Base-by-base conservation (phyloP, 179 eudicot genomes). In the Beta lomatogona region DNA sequence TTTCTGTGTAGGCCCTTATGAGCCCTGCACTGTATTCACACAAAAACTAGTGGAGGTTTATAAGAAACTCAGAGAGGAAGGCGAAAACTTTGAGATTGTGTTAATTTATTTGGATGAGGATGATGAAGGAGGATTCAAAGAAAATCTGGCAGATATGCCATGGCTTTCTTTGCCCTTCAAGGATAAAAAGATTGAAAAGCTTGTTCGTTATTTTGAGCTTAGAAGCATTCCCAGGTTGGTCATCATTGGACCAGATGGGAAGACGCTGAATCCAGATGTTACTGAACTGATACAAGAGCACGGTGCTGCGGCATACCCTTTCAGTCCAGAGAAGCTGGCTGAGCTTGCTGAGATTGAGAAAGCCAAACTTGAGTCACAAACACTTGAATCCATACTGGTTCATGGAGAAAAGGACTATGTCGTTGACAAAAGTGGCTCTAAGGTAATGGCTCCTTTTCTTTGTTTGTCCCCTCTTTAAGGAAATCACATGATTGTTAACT, bases 341-440 rank as follows among this genome's bases (percentile, higher is more conserved):
- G 94, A 90, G 92, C 95, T 95, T 77, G 94, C 89, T 44, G 91
- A 88, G 86, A 86, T 92, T 21, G 97, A 92, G 80, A 93, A 88
- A 82, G 95, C 91, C 25, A 92, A 82, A 81, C 86, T 76, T 44
- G 92, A 88, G 82, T 81, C 94, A 64, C 98, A 94, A 77, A 93
- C 95, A 5, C 86, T 95, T 66, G 97, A 93, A 77, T 91, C 97
- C 9, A 64, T 95, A 71, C 85, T 95, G 82, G 94, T 93, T 69
- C 88, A 84, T 2, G 93, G 88, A 75, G 97, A 92, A 16, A 73
- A 59, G 25, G 88, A 95, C 83, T 93, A 87, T 77, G 94, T 93
- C 60, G 73, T 95, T 68, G 97, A 87, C 67, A 89, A 87, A 84
- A 88, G 81, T 73, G 94, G 93, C 36, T 82, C 83, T 55, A 89